These are phyloP conservation scores for Wickerhamomyces chaumierensis DNA, from an alignment of 805 yeast species.

Conservation along the genomic window DNA sequence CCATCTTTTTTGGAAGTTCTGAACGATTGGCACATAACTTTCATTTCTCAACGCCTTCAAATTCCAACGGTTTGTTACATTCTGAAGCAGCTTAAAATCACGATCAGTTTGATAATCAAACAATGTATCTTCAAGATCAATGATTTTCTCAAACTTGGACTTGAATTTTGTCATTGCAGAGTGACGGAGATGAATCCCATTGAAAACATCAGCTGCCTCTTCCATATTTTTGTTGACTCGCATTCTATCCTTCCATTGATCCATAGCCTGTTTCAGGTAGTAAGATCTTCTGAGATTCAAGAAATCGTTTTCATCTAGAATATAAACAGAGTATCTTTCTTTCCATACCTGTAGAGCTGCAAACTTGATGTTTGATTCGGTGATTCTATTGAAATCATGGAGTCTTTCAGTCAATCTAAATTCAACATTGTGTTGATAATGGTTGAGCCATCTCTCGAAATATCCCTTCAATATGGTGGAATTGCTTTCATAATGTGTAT, in stretches of 20 bases:
- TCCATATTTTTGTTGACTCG: conserved; percentile 5
- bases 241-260: conserved; percentile 10
- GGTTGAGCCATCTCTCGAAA: conserved; percentile 5
- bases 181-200: conserved; percentile 14
- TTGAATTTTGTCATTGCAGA: conserved; percentile 18
- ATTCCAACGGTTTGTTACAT: conserved; percentile 23
- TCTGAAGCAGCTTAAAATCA: conserved; percentile 14
- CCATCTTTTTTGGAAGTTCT: conserved; percentile 26
- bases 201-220: conserved; percentile 15
- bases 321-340: conserved; percentile 1
- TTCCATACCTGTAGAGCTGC: conserved; percentile 7
- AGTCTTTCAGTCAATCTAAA: background rate
- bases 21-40: conserved; percentile 24
- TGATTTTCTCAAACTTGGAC: conserved; percentile 5
- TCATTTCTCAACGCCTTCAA: conserved; percentile 21
- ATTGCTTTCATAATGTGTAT: background rate
- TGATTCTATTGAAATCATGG: background rate
- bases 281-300: conserved; percentile 1
- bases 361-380: background rate
- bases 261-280: conserved; percentile 3
- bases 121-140: conserved; percentile 10
- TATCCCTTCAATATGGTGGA: conserved; percentile 1
- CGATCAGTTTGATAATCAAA: conserved; percentile 15
- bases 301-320: conserved; percentile 4
- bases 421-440: conserved; percentile 3